These are phyloP conservation scores for Huntiella omanensis DNA, from an alignment of 2,329 filamentous ascomycete genomes.

Conservation along the genomic window DNA sequence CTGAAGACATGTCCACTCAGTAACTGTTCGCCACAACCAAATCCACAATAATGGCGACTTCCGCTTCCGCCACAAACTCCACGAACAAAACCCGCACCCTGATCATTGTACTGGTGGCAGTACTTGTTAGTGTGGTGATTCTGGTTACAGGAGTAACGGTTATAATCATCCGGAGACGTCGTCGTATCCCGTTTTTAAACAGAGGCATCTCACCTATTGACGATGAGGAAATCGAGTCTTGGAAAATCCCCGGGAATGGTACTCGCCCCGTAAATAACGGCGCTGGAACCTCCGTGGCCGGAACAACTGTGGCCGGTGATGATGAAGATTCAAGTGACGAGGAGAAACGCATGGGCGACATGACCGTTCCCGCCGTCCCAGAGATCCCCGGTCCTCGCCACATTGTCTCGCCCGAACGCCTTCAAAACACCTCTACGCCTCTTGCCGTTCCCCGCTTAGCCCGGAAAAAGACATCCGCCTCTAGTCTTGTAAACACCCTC, in stretches of 20 bases:
- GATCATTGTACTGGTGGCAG: conserved; percentile 32
- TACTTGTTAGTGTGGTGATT: conserved; percentile 25
- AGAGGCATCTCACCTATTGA: conserved; percentile 42
- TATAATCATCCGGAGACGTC: conserved; percentile 22
- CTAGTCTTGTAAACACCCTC: conserved; percentile 12
- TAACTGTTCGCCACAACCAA: too few species aligned
- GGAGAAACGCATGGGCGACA: background rate
- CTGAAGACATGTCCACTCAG: too few species aligned
- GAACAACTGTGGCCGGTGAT: background rate
- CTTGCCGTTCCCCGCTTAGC: background rate
- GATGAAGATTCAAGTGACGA: background rate
- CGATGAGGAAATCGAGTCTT: conserved; percentile 47
- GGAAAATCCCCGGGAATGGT: conserved; percentile 27
- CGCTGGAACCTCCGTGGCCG: conserved; percentile 13
- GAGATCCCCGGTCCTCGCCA: background rate
- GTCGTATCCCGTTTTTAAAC: conserved; percentile 25
- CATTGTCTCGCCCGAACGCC: too few species aligned
- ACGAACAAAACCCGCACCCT: conserved; percentile 21
- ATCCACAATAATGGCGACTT: background rate
- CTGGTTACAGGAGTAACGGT: conserved; percentile 17
- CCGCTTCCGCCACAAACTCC: background rate
- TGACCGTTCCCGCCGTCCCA: background rate
- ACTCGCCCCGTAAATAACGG: conserved; percentile 11
- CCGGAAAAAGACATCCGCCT: conserved; percentile 10
- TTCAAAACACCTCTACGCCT: too few species aligned